Conservation (phyloP, 83 land plant genomes). For the Larix sibirica region DNA sequence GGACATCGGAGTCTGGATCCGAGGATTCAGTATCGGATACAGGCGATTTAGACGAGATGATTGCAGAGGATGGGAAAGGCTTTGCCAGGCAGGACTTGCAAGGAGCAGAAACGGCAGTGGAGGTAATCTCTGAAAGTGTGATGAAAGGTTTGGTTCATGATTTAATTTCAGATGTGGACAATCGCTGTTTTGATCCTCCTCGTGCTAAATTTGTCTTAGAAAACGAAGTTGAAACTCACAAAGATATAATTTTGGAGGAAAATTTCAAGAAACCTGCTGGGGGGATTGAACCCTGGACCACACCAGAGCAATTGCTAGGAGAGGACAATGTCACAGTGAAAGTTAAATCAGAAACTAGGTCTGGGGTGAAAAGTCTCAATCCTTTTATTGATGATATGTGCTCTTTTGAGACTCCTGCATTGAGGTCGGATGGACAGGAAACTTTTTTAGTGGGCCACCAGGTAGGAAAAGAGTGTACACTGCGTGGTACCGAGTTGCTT, state of each 20-base stretch:
- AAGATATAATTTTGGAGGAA: neutral
- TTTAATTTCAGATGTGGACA: neutral
- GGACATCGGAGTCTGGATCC: conserved; percentile 44
- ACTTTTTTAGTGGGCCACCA: neutral
- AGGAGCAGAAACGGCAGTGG: neutral
- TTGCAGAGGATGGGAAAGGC: neutral
- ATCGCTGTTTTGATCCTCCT: neutral
- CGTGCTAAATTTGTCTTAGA: neutral
- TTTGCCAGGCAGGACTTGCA: neutral
- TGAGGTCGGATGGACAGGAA: conserved; percentile 8
- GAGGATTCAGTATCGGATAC: conserved; percentile 23
- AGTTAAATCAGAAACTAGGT: conserved; percentile 1
- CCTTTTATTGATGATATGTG: neutral
- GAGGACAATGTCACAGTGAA: conserved; percentile 2
- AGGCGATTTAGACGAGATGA: neutral
- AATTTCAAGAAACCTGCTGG: neutral
- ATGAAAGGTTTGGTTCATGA: conserved; percentile 14
- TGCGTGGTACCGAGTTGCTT: neutral
- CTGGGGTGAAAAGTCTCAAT: neutral
- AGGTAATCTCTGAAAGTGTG: neutral
- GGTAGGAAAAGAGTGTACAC: neutral
- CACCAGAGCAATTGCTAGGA: neutral
- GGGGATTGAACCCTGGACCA: conserved; percentile 3
- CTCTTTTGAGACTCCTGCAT: neutral
- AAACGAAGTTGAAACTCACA: neutral